Conservation (phyloP, 2,329 filamentous ascomycete species). For the Immersiporthe knoxdaviesiana region DNA sequence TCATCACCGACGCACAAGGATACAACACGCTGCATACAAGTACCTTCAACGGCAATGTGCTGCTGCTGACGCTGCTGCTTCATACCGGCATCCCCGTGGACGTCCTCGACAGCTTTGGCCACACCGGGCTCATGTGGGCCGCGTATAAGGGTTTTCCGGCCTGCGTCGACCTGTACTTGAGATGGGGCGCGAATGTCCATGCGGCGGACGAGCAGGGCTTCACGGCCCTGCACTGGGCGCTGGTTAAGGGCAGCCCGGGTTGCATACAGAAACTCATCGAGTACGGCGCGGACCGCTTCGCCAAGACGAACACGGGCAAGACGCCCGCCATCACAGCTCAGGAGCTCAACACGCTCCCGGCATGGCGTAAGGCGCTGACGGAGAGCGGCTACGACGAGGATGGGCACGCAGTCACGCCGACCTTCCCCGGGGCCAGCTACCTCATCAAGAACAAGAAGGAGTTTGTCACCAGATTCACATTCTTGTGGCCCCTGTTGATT, state of each 20-base stretch:
- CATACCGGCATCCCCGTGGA: constrained; percentile 97
- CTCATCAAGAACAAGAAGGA: constrained; percentile 76
- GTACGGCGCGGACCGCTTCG: constrained; percentile 92
- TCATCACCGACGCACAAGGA: constrained; percentile 90
- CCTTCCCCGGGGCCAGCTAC: constrained; percentile 73
- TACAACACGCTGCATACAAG: constrained; percentile 98
- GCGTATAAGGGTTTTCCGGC: constrained; percentile 95
- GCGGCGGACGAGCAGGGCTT: constrained; percentile 90
- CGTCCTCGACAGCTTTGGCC: constrained; percentile 83
- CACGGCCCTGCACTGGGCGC: constrained; percentile 92
- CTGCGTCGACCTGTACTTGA: constrained; percentile 87
- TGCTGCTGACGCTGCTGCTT: constrained; percentile 83
- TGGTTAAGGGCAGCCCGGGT: constrained; percentile 87
- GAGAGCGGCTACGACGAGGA: constrained; percentile 85
- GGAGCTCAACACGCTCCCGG: constrained; percentile 83
- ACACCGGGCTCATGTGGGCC: constrained; percentile 97
- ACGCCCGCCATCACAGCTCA: constrained; percentile 82
- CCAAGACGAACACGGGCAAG: constrained; percentile 86
- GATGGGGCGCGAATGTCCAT: constrained; percentile 95
- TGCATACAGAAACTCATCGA: constrained; percentile 95
- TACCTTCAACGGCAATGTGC: constrained; percentile 94
- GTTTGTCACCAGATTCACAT: constrained; percentile 85
- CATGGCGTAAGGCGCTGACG: constrained; percentile 81
- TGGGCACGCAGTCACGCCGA: constrained; percentile 69
- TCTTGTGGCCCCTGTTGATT: constrained; percentile 82